Evolutionary conservation across 176 grass and related monocot species (phyloP), one percentile per base, ranked within the genome.

Genomic region (Typha latifolia): DNA sequence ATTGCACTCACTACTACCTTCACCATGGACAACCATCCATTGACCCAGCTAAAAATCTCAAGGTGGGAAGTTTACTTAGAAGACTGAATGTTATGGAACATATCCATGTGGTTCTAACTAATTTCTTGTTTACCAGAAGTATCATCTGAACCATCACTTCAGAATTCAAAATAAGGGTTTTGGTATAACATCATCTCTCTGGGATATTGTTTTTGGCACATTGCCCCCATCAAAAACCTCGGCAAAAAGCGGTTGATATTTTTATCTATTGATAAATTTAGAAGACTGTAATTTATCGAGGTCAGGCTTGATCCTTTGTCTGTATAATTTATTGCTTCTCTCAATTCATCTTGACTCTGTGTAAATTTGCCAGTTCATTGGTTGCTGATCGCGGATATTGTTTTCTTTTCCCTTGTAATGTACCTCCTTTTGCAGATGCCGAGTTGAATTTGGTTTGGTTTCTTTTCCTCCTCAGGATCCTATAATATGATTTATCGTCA

Each of bases 81-180:
- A 72, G 47, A 4, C 22, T 31, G 47, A 43, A 67, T 76, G 47
- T 53, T 70, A 15, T 70, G 26, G 50, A 32, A 32, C 24, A 16
- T 34, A 2, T 59, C n/a, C 20, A 16, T 22, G n/a, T 21, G 16
- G 4, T 23, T 32, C 19, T 24, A 55, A 56, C 15, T 62, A 31
- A 49, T 49, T 66, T 21, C n/a, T 24, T 51, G 29, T 14, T 74
- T 12, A 55, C 51, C 87, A 96, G 91, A 75, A 75, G 49, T 91
- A 96, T 73, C 91, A 96, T 86, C 84, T 96, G 32, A 88, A 84
- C 62, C 91, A 96, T 79, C 87, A 96, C 79, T 96, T 91, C 62
- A 87, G 82, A 81, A 84, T 91, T 61, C 87, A 88, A 77, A 63
- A 91, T 76, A 96, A 66, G 74, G 91, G 87, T 14, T 96, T 96